Evolutionary conservation across 1,284 basidiomycete species (phyloP).

Genomic region (Boletus nobilissimus): DNA sequence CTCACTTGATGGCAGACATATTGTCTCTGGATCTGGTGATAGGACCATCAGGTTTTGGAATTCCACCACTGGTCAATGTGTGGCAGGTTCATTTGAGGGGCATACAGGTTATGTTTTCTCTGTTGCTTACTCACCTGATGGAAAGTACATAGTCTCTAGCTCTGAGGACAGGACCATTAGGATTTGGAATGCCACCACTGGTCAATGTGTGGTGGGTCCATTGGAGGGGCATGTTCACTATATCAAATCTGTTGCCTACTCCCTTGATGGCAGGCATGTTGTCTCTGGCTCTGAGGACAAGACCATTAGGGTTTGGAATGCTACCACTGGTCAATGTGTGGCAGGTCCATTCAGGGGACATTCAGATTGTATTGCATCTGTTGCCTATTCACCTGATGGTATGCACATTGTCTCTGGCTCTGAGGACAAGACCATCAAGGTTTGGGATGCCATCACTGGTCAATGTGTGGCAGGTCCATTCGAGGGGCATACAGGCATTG

Average conservation of each 20-base stretch:
- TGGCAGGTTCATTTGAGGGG: background rate
- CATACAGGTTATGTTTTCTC: background rate
- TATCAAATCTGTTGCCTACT: background rate
- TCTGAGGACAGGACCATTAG: background rate
- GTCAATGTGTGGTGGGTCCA: background rate
- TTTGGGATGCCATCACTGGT: background rate
- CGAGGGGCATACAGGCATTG: background rate
- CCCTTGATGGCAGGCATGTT: background rate
- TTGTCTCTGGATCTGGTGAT: background rate
- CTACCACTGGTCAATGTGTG: background rate
- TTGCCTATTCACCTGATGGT: background rate
- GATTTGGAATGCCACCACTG: background rate
- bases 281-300: background rate
- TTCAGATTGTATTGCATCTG: background rate
- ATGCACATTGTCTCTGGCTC: background rate
- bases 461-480: background rate
- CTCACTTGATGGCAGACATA: background rate
- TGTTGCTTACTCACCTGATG: background rate
- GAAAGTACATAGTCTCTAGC: background rate
- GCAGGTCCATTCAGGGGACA: background rate
- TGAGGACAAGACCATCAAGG: background rate
- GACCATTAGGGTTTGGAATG: background rate
- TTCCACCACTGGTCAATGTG: background rate
- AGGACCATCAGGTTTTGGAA: background rate
- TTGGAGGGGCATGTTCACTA: background rate